These are phyloP conservation scores for Curvularia lunata DNA, from an alignment of 2,329 filamentous ascomycete genomes.

Conservation along the genomic window DNA sequence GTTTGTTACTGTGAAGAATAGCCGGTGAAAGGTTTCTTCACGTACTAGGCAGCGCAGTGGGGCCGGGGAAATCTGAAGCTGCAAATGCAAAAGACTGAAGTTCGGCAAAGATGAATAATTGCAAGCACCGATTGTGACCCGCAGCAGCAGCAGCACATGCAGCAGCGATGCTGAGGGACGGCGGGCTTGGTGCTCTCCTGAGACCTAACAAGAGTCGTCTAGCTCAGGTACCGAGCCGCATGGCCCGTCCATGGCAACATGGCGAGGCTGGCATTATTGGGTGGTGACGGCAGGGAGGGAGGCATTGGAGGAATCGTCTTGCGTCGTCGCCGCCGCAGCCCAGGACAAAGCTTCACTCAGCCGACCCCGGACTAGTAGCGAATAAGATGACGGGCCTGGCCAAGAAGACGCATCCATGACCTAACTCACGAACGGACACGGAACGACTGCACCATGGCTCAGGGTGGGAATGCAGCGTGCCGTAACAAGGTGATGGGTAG, in stretches of 20 bases:
- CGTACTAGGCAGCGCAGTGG: conserved; percentile 38
- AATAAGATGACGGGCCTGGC: conserved; percentile 31
- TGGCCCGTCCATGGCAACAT: conserved; percentile 38
- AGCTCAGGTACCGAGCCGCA: conserved; percentile 45
- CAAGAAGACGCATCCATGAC: conserved; percentile 28
- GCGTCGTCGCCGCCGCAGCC: conserved; percentile 29
- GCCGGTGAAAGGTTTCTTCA: conserved; percentile 34
- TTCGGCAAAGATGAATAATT: conserved; percentile 39
- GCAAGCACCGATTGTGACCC: conserved; percentile 41
- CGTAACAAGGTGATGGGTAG: conserved; percentile 29
- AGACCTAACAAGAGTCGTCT: conserved; percentile 28
- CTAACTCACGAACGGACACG: conserved; percentile 38
- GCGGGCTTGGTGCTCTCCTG: conserved; percentile 19
- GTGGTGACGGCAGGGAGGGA: conserved; percentile 41
- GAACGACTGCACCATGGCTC: conserved; percentile 31
- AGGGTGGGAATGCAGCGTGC: conserved; percentile 22
- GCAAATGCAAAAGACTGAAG: conserved; percentile 36
- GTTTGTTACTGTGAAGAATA: conserved; percentile 28
- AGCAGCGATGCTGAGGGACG: background rate
- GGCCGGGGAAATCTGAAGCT: conserved; percentile 37
- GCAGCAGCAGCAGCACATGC: conserved; percentile 24
- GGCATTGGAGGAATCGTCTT: conserved; percentile 32
- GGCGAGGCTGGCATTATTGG: conserved; percentile 43
- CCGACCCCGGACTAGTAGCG: conserved; percentile 23
- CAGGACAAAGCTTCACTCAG: conserved; percentile 30